Evolutionary conservation across 164 flowering plant genomes (phyloP).

Genomic region (Macadamia tetraphylla): DNA sequence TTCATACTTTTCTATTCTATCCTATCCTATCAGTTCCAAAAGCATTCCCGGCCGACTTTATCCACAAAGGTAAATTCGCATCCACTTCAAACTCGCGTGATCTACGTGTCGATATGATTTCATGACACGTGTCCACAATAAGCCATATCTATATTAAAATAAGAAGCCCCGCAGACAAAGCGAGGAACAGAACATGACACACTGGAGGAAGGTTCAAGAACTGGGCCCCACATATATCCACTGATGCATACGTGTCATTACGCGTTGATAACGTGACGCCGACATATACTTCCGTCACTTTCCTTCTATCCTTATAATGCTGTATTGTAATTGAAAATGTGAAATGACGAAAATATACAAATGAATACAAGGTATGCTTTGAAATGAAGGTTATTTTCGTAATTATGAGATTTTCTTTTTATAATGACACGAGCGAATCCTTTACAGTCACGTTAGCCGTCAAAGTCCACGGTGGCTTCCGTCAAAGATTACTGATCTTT

Average conservation of each 20-base stretch:
- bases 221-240: slow-evolving; percentile 15
- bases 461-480: slow-evolving; percentile 3
- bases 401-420: not conserved
- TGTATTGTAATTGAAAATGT: too few species aligned
- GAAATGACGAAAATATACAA: slow-evolving; percentile 1
- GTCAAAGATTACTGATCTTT: not conserved
- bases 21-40: not conserved
- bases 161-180: not conserved
- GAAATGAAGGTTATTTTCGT: not conserved
- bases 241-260: slow-evolving; percentile 2
- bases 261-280: not conserved
- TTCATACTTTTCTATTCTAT: too few species aligned
- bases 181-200: too few species aligned
- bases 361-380: too few species aligned
- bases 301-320: too few species aligned
- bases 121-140: not conserved
- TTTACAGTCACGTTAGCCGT: slow-evolving; percentile 11
- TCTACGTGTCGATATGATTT: slow-evolving; percentile 15
- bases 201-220: not conserved
- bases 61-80: slow-evolving; percentile 2
- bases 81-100: not conserved
- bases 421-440: not conserved
- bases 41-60: slow-evolving; percentile 4
- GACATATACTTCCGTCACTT: too few species aligned
- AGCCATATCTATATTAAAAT: not conserved